A percentile compares a stretch with the other conserved stretches of the same genome.
phyloP scores from a whole-genome alignment of 2,329 filamentous ascomycete species.

The Dryadomyces sulphureus region DNA sequence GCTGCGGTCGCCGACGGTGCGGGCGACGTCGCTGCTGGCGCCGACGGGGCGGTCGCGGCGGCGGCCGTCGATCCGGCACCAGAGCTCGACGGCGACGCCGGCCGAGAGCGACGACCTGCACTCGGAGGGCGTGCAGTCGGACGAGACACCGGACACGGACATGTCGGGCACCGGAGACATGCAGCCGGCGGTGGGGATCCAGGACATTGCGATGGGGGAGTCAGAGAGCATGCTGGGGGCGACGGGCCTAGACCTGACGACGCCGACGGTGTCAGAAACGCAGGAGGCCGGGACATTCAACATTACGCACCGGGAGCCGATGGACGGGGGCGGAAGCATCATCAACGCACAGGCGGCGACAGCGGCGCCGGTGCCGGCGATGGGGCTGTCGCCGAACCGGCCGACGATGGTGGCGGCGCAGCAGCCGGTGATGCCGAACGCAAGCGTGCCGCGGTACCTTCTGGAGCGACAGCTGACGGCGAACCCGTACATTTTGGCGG shows the following conservation, averaged over 20 bases:
- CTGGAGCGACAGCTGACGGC: conserved; percentile 58
- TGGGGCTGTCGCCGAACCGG: conserved; percentile 61
- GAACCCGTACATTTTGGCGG: conserved; percentile 61
- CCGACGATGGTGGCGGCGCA: conserved; percentile 56
- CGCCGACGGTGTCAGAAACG: conserved; percentile 68
- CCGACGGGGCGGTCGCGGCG: conserved; percentile 43
- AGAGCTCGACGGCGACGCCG: conserved; percentile 48
- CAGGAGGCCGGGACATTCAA: conserved; percentile 86
- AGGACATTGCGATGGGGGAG: conserved; percentile 68
- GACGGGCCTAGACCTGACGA: conserved; percentile 57
- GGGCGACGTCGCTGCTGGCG: conserved; percentile 35
- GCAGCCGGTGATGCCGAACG: conserved; percentile 56
- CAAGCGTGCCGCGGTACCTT: conserved; percentile 65
- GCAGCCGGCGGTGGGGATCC: conserved; percentile 68
- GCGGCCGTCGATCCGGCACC: conserved; percentile 77
- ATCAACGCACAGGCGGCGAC: conserved; percentile 47
- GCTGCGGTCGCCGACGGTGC: conserved; percentile 39
- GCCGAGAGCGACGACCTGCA: conserved; percentile 78
- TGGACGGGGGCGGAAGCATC: conserved; percentile 79
- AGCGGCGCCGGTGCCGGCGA: conserved; percentile 28
- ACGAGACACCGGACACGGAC: conserved; percentile 60
- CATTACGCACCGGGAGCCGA: conserved; percentile 71
- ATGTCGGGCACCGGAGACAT: conserved; percentile 71
- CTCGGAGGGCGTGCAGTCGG: conserved; percentile 68
- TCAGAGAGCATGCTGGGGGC: conserved; percentile 65